Evolutionary conservation across 805 yeast species (phyloP), one percentile per base, ranked within the genome.

Genomic region (Pichia eremophila): DNA sequence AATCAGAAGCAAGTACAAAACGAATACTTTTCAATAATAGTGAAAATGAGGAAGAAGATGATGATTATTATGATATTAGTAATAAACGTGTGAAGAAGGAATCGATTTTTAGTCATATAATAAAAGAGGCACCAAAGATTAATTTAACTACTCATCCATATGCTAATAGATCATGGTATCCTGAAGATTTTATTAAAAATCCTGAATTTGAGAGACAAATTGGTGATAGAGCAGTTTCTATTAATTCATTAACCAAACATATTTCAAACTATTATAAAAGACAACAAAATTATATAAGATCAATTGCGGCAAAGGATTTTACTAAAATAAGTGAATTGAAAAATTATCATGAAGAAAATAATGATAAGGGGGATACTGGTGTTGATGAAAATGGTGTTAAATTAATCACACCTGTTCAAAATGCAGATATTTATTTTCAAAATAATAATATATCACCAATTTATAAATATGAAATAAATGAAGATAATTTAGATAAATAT

Each of bases 181-280:
- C 67, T 3, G 70, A 65, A 47, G 70, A 67, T 45, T 67, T 67
- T 54, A 56, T 55, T 37, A 60, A 62, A 4, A 66, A 66, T 46
- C 63, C 67, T 10, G 45, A 40, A 6, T 47, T 40, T 36, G 50
- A 47, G 32, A 39, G 37, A 28, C 35, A 37, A 18, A 43, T 49
- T 17, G 31, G 25, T 31, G 46, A 40, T 28, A 45, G 43, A 37
- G 43, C 50, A 7, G 44, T 39, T 2, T n/a, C 32, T 4, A 27
- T 44, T 14, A 46, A 35, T 22, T 22, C 28, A 11, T 35, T 52
- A 5, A 51, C 55, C 4, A 14, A 19, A 27, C 48, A 48, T 7
- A 43, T 59, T 15, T 51, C 53, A 40, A 45, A 51, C 14, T 63
- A 62, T 44, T 51, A 48, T 46, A 39, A 54, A 29, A 50, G 52